These are phyloP conservation scores for Angomonas ambiguus DNA, from an alignment of 208 protist genomes.

Conservation along the genomic window DNA sequence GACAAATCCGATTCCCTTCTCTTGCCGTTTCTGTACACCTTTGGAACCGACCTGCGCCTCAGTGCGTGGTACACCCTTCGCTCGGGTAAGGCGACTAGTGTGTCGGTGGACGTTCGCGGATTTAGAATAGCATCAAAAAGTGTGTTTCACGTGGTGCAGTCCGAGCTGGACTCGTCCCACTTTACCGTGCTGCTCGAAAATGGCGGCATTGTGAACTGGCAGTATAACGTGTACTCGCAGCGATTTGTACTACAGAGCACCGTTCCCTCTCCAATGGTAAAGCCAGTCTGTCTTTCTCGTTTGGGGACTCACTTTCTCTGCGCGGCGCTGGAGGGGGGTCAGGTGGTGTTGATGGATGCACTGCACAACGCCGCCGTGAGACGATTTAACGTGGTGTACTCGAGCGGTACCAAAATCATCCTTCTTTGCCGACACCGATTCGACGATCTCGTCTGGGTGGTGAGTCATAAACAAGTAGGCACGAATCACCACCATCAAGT, in stretches of 20 bases:
- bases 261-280: constrained; percentile 36
- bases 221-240: constrained; percentile 32
- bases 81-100: constrained; percentile 39
- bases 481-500: constrained; percentile 69
- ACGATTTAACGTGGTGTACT: constrained; percentile 69
- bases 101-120: constrained; percentile 60
- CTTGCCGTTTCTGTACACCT: constrained; percentile 74
- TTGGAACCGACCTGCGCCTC: constrained; percentile 67
- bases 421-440: constrained; percentile 52
- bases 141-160: constrained; percentile 62
- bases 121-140: constrained; percentile 59
- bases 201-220: constrained; percentile 67
- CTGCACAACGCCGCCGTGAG: constrained; percentile 42
- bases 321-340: constrained; percentile 62
- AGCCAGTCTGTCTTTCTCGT: constrained; percentile 40
- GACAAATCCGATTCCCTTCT: neutral
- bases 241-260: constrained; percentile 54
- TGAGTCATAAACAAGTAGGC: constrained; percentile 49
- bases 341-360: constrained; percentile 63
- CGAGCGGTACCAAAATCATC: constrained; percentile 67
- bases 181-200: constrained; percentile 80
- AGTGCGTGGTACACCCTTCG: constrained; percentile 61
- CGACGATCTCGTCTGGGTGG: constrained; percentile 73
- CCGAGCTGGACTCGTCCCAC: constrained; percentile 29
- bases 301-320: constrained; percentile 40